Percentiles rank a stretch among this genome's conserved stretches.
Evolutionary conservation across 2,329 filamentous ascomycete genomes (phyloP).

Genomic region (Apiospora arundinis): DNA sequence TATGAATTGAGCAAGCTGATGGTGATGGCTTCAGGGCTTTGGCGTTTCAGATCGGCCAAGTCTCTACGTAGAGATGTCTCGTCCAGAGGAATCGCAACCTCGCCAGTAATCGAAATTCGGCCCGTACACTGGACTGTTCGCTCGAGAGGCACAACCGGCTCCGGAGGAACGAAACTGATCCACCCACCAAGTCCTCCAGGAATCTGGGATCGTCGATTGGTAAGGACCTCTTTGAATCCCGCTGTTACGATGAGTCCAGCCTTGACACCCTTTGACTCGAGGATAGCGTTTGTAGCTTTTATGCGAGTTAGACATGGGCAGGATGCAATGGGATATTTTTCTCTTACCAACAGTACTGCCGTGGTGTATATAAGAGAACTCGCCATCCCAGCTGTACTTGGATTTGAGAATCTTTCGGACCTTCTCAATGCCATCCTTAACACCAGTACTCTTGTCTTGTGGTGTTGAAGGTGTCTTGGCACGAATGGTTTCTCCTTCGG

Average conservation of each 20-base stretch:
- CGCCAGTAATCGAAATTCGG: slow-evolving; percentile 50
- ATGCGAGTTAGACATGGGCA: background rate
- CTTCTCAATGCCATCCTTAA: slow-evolving; percentile 51
- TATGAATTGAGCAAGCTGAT: slow-evolving; percentile 55
- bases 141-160: slow-evolving; percentile 55
- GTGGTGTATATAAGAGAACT: slow-evolving; percentile 55
- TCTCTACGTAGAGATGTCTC: slow-evolving; percentile 44
- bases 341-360: slow-evolving; percentile 49
- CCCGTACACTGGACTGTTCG: slow-evolving; percentile 52
- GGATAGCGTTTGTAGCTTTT: slow-evolving; percentile 53
- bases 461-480: slow-evolving; percentile 54
- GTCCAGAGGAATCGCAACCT: slow-evolving; percentile 47
- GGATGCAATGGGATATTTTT: background rate
- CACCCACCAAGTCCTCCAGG: slow-evolving; percentile 56
- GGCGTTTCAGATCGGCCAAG: slow-evolving; percentile 45
- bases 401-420: slow-evolving; percentile 46
- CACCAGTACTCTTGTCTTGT: slow-evolving; percentile 53
- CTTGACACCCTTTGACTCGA: slow-evolving; percentile 56
- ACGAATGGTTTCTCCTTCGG: slow-evolving; percentile 48
- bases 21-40: slow-evolving; percentile 51
- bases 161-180: slow-evolving; percentile 54
- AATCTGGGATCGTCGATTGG: slow-evolving; percentile 54
- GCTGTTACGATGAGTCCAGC: slow-evolving; percentile 53
- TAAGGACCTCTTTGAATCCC: slow-evolving; percentile 56
- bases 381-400: slow-evolving; percentile 48